Evolutionary conservation across 2,329 filamentous ascomycete genomes (phyloP).

Genomic region (Akanthomyces uredinophilus): DNA sequence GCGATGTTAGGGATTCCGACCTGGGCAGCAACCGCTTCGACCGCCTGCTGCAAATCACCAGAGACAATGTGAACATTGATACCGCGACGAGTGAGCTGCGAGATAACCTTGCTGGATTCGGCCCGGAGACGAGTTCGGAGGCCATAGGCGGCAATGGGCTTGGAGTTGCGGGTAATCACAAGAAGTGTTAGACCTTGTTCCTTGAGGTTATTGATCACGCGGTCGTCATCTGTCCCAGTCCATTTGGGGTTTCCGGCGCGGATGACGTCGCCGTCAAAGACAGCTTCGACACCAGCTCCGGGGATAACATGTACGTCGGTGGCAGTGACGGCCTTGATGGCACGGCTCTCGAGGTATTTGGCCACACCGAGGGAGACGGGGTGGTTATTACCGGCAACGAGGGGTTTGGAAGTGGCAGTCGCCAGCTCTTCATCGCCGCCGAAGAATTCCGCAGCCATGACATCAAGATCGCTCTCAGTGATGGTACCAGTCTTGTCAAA

Average conservation of each 20-base stretch:
- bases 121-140: constrained; percentile 34
- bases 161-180: constrained; percentile 22
- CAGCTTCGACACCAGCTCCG: constrained; percentile 36
- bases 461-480: constrained; percentile 40
- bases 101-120: constrained; percentile 40
- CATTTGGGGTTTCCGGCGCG: constrained; percentile 43
- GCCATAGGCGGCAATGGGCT: constrained; percentile 43
- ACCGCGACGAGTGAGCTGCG: constrained; percentile 38
- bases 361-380: constrained; percentile 46
- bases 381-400: constrained; percentile 40
- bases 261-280: constrained; percentile 24
- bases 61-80: constrained; percentile 51
- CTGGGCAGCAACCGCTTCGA: constrained; percentile 43
- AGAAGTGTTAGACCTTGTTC: constrained; percentile 24
- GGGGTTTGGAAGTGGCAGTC: constrained; percentile 23
- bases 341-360: constrained; percentile 30
- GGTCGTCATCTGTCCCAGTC: constrained; percentile 26
- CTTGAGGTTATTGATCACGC: constrained; percentile 19
- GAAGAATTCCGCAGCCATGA: constrained; percentile 21
- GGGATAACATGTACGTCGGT: constrained; percentile 32
- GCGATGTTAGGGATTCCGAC: constrained; percentile 35
- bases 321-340: constrained; percentile 16
- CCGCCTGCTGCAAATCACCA: constrained; percentile 48
- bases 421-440: constrained; percentile 20
- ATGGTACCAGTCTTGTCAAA: constrained; percentile 65